Conservation (phyloP, 345 rosid genomes). For the Gossypium ekmanianum region DNA sequence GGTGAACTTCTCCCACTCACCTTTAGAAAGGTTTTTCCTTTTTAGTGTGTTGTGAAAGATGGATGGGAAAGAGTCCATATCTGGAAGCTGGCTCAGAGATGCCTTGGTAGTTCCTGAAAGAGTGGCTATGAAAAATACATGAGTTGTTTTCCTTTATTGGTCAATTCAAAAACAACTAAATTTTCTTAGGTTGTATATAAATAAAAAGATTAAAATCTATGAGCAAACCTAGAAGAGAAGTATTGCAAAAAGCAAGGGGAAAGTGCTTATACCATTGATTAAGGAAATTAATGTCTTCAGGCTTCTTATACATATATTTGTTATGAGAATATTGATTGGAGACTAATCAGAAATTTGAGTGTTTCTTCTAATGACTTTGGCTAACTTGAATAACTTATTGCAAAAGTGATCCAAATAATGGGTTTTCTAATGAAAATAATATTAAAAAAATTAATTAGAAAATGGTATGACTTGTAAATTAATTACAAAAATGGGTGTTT, state of each 20-base stretch:
- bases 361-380: constrained; percentile 28
- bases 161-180: not conserved
- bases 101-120: constrained; percentile 39
- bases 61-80: constrained; percentile 51
- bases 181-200: not conserved
- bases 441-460: no score
- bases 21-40: constrained; percentile 51
- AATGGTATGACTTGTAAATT: no score
- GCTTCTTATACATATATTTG: constrained; percentile 30
- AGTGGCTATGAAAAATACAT: not conserved
- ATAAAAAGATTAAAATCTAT: not conserved
- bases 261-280: constrained; percentile 19
- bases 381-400: constrained; percentile 52
- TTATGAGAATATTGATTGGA: constrained; percentile 33
- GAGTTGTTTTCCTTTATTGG: not conserved
- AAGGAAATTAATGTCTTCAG: constrained; percentile 27
- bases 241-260: constrained; percentile 26
- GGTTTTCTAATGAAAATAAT: no score
- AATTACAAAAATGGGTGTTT: no score
- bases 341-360: constrained; percentile 41
- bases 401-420: constrained; percentile 22
- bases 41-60: constrained; percentile 66
- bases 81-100: constrained; percentile 31
- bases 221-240: constrained; percentile 41
- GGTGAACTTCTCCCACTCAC: constrained; percentile 58